phyloP scores from a whole-genome alignment of 345 rosid species.

The Bretschneidera sinensis region DNA sequence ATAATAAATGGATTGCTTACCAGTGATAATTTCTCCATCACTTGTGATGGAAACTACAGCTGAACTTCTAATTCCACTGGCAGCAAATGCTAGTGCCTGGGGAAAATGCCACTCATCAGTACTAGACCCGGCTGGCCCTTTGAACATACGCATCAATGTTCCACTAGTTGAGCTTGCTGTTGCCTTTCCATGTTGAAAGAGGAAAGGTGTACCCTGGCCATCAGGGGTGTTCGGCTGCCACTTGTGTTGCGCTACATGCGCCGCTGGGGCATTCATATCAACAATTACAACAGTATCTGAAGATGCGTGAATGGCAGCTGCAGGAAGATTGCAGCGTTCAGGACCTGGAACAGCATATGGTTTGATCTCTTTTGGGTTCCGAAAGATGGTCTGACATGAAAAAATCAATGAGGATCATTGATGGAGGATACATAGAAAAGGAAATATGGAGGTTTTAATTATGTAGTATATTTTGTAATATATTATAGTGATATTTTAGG shows the following conservation, averaged over 20 bases:
- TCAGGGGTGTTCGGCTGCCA: slow-evolving; percentile 99
- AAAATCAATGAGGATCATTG: slow-evolving; percentile 9
- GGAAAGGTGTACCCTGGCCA: slow-evolving; percentile 91
- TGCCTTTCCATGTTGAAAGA: slow-evolving; percentile 86
- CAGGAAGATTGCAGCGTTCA: slow-evolving; percentile 96
- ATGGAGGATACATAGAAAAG: neutral
- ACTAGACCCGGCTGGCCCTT: slow-evolving; percentile 61
- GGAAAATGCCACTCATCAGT: slow-evolving; percentile 77
- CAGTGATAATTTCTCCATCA: slow-evolving; percentile 84
- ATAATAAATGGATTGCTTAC: slow-evolving; percentile 25
- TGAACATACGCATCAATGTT: slow-evolving; percentile 85
- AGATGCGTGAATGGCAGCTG: slow-evolving; percentile 86
- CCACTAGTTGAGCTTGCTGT: slow-evolving; percentile 58
- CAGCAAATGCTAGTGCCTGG: slow-evolving; percentile 83
- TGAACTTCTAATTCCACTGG: slow-evolving; percentile 79
- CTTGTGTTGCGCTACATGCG: slow-evolving; percentile 80
- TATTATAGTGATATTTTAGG: too few species aligned
- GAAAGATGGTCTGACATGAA: slow-evolving; percentile 76
- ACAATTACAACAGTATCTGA: slow-evolving; percentile 72
- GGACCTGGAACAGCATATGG: slow-evolving; percentile 70
- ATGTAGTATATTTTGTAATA: too few species aligned
- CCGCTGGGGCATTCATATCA: slow-evolving; percentile 87
- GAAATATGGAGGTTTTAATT: too few species aligned
- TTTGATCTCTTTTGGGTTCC: slow-evolving; percentile 82
- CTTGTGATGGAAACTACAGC: slow-evolving; percentile 72